Evolutionary conservation across 306 rosid genomes (phyloP).

Genomic region (cucumber (Cucumis sativus)): Cucumber_9930_V3 NC_026660.2:4104501-4105000

Average conservation of each 20-base stretch:
- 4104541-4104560: not conserved
- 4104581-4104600: not conserved
- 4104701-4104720: not conserved
- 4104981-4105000: too few species aligned
- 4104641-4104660: not conserved
- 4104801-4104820: not conserved
- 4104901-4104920: too few species aligned
- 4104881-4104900: too few species aligned
- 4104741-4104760: not conserved
- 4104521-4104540: not conserved
- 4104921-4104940: too few species aligned
- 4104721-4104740: not conserved
- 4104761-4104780: not conserved
- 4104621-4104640: not conserved
- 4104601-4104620: not conserved
- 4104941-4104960: too few species aligned
- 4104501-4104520: conserved; percentile 12
- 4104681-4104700: not conserved
- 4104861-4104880: too few species aligned
- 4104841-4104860: too few species aligned
- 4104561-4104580: not conserved
- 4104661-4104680: not conserved
- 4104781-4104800: not conserved
- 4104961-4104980: too few species aligned
- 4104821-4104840: not conserved